Evolutionary conservation across 352 stramenopile species (phyloP), one percentile per base, ranked within the genome.

Genomic region (Phytophthora uliginosa): DNA sequence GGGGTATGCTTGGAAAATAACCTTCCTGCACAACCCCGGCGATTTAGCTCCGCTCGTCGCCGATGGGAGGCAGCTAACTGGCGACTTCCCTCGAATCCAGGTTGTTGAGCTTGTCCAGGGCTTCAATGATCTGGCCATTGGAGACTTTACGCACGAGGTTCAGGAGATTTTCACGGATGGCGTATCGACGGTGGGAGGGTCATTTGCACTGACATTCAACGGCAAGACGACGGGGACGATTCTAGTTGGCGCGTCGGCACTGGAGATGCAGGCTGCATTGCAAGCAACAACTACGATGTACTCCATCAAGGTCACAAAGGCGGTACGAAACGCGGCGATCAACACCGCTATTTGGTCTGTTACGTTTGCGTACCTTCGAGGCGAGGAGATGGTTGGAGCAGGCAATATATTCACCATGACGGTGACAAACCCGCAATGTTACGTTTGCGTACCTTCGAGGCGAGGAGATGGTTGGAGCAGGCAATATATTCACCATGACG

Each of bases 391-490:
- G 62, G 89, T 98, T 28, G 96, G 95, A 22, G 97, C 94, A 2
- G 92, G 94, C 15, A 97, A 99, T 69, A 93, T 97, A 34, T 91
- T 94, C 54, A 81, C 86, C 8, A 90, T 98, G 56, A 77, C 92
- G 0, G 73, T 93, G 1, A 66, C n/a, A n/a, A n/a, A n/a, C n/a
- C n/a, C n/a, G n/a, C n/a, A n/a, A n/a, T 26, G 88, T 99, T 7
- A 98, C 95, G 17, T 98, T 99, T 60, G 97, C 95, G 0, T 95
- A 99, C 53, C 74, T 98, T 22, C 79, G 84, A 38, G 91, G 98
- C 26, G 94, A 98, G 75, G 91, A 98, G 64, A 84, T 97, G 62
- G 89, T 98, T 28, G 96, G 95, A 22, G 97, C 94, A 2, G 92
- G 94, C 15, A 97, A 99, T 69, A 93, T 97, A 34, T 91, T 94